Conservation (phyloP, 2,329 filamentous ascomycete genomes). For the Trematosphaeria pertusa region DNA sequence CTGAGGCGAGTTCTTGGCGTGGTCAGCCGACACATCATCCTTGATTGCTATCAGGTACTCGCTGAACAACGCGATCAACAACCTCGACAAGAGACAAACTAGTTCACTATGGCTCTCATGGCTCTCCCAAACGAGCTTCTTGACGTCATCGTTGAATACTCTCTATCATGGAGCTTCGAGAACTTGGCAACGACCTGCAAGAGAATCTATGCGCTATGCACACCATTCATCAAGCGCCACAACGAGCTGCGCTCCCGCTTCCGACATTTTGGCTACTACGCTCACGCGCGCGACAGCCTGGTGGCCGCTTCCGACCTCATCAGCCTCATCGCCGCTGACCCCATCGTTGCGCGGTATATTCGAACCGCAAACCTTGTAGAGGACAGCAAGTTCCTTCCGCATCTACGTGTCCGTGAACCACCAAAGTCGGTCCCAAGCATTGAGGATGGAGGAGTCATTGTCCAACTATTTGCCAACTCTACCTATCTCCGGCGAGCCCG, state of each 20-base stretch:
- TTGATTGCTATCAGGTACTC: constrained; percentile 7
- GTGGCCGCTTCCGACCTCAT: constrained; percentile 27
- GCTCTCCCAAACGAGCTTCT: constrained; percentile 28
- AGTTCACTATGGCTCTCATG: constrained; percentile 23
- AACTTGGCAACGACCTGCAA: constrained; percentile 31
- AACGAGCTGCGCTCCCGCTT: constrained; percentile 29
- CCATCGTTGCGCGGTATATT: constrained; percentile 28
- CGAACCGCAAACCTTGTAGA: constrained; percentile 20
- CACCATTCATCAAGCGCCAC: constrained; percentile 24
- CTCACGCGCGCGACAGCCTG: constrained; percentile 1
- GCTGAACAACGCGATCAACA: constrained; percentile 8
- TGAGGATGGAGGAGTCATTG: constrained; percentile 19
- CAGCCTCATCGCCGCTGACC: constrained; percentile 27
- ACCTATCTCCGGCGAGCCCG: constrained; percentile 25
- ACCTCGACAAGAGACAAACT: constrained; percentile 9
- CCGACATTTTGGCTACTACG: constrained; percentile 24
- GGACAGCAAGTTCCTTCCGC: constrained; percentile 16
- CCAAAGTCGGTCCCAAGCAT: constrained; percentile 15
- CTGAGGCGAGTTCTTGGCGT: neutral
- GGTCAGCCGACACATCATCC: constrained; percentile 5
- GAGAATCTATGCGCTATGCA: constrained; percentile 24
- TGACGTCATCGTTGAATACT: constrained; percentile 19
- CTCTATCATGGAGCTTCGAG: constrained; percentile 29
- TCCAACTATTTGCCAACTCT: constrained; percentile 25
- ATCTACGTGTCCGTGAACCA: constrained; percentile 8